Evolutionary conservation across 495 filamentous ascomycete species (phyloP), one percentile per base, ranked within the genome.

Genomic region (Cercophora newfieldiana): DNA sequence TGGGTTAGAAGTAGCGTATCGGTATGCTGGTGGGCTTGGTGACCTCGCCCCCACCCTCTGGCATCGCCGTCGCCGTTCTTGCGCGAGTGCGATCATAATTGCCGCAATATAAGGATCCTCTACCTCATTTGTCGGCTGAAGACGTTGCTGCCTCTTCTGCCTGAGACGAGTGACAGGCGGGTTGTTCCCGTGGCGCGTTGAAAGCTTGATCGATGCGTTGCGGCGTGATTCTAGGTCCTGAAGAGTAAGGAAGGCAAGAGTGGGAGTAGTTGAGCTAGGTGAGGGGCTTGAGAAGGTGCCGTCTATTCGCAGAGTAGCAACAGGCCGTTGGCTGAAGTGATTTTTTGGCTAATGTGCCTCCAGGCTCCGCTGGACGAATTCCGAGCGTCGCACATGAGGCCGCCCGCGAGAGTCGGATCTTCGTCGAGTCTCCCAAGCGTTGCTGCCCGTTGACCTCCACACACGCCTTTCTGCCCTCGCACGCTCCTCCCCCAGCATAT

Each of bases 201-300:
- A 53, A 53, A 53, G 19, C 19, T 53, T 53, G 49, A 53, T 53
- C 49, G 8, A 53, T 22, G 19, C 19, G 49, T 53, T 53, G 49
- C 70, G 4, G 81, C 78, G 1, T 71, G 64, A 10, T 68, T 68
- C 59, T 63, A 59, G 22, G 26, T n/a, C 29, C 56, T 37, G 16
- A 21, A 59, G 25, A 59, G 31, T 21, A 25, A 59, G 56, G 28
- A 21, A 59, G 56, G 56, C 56, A 37, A 59, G 56, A n/a, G 16
- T 21, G 29, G 56, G 56, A n/a, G 29, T 12, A 21, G 26, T 25
- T n/a, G 21, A 14, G 49, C 49, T 44, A 21, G 56, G 28, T 29
- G 29, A 59, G 49, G 49, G 19, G 49, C 49, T 53, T 22, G 49
- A 53, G 56, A 59, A 59, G 56, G 44, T 3, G 19, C 56, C 56